These are phyloP conservation scores for Ustilago xerochloae DNA, from an alignment of 1,284 basidiomycete species.

Conservation along the genomic window DNA sequence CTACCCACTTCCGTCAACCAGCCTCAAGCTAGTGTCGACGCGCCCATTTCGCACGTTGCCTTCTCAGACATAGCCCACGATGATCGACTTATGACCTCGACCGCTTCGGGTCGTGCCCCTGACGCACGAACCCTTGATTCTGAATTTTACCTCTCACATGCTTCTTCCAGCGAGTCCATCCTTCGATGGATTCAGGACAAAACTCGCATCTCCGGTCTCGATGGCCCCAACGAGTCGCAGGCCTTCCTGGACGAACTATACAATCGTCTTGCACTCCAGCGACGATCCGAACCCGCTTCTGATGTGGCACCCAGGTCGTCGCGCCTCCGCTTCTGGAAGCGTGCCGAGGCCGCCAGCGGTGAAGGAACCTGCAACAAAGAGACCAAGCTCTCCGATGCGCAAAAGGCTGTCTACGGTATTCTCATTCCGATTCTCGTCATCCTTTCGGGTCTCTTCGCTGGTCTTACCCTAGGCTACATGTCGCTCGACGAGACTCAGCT, in stretches of 20 bases:
- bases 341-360: conserved; percentile 11
- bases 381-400: conserved; percentile 21
- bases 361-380: conserved; percentile 15
- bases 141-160: neutral
- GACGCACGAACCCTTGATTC: conserved; percentile 13
- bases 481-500: conserved; percentile 91
- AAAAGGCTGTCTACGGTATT: conserved; percentile 59
- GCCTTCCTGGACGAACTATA: conserved; percentile 41
- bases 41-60: neutral
- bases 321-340: conserved; percentile 35
- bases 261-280: conserved; percentile 20
- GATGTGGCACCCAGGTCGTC: neutral
- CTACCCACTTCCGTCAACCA: conserved; percentile 20
- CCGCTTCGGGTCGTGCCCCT: conserved; percentile 8
- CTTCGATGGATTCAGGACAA: conserved; percentile 28
- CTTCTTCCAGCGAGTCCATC: conserved; percentile 3
- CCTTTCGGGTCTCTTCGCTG: conserved; percentile 76
- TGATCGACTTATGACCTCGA: conserved; percentile 38
- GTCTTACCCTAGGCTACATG: conserved; percentile 88
- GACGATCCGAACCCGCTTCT: conserved; percentile 2
- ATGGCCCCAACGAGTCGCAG: conserved; percentile 2
- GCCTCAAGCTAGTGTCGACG: neutral
- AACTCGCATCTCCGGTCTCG: neutral
- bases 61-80: conserved; percentile 27
- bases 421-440: conserved; percentile 74